phyloP scores from a whole-genome alignment of 2,329 filamentous ascomycete species.

The Trichoderma oligosporum region DNA sequence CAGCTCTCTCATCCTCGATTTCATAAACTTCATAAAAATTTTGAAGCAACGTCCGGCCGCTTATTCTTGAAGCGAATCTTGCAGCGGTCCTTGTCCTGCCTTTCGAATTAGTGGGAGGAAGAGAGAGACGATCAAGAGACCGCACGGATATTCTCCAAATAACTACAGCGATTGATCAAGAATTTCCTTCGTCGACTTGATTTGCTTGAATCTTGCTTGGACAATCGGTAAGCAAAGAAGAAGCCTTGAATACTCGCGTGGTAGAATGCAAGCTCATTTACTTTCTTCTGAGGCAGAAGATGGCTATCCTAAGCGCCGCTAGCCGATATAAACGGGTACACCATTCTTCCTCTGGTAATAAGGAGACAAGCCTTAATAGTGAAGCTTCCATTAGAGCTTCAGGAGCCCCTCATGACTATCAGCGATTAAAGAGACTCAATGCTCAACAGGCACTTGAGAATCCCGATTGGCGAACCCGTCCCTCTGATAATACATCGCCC shows the following conservation, averaged over 20 bases:
- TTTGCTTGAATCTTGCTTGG: not conserved
- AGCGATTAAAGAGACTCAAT: conserved; percentile 18
- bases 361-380: not conserved
- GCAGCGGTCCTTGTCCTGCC: not conserved
- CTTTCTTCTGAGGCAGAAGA: not conserved
- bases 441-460: conserved; percentile 35
- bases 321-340: not conserved
- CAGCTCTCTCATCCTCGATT: too few species aligned
- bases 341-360: not conserved
- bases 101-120: not conserved
- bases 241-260: too few species aligned
- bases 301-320: not conserved
- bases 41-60: not conserved
- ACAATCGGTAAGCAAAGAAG: not conserved
- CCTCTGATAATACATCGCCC: conserved; percentile 16
- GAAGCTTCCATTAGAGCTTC: not conserved
- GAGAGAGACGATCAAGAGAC: not conserved
- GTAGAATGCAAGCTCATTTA: not conserved
- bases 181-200: not conserved
- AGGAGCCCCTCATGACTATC: not conserved
- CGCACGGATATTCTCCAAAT: not conserved
- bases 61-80: not conserved
- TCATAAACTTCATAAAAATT: too few species aligned
- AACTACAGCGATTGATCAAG: not conserved
- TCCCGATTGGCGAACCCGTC: conserved; percentile 34